Evolutionary conservation across 2,329 filamentous ascomycete species (phyloP).

Genomic region (Pyrenochaeta sp.): DNA sequence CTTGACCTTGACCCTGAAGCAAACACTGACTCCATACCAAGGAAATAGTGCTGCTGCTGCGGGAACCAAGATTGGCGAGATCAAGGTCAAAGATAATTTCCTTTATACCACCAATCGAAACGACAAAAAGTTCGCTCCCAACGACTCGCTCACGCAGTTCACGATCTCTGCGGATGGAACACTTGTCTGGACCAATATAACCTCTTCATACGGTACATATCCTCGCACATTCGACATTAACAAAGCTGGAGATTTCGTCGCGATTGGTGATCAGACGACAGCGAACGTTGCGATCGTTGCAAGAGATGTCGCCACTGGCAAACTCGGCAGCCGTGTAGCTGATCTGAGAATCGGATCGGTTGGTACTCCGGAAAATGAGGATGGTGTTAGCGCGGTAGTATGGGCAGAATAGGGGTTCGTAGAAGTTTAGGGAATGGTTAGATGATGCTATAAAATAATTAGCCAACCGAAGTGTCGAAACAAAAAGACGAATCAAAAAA

Average conservation of each 20-base stretch:
- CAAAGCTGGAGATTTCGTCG: conserved; percentile 39
- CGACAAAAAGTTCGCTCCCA: conserved; percentile 44
- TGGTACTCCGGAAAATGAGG: conserved; percentile 39
- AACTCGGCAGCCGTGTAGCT: conserved; percentile 31
- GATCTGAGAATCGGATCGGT: conserved; percentile 33
- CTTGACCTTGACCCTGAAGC: conserved; percentile 36
- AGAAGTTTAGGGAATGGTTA: no score
- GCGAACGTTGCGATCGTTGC: conserved; percentile 42
- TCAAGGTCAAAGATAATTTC: conserved; percentile 43
- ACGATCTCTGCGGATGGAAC: conserved; percentile 37
- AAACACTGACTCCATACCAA: conserved; percentile 43
- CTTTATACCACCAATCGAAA: conserved; percentile 46
- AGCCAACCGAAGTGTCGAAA: no score
- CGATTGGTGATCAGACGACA: conserved; percentile 42
- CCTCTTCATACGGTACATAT: conserved; percentile 41
- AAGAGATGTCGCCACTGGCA: conserved; percentile 36
- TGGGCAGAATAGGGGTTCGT: conserved; percentile 41
- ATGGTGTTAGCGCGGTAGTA: conserved; percentile 44
- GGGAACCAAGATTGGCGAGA: conserved; percentile 43
- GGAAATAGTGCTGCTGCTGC: conserved; percentile 34
- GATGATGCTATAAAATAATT: no score
- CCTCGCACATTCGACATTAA: conserved; percentile 47
- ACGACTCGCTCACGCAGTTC: conserved; percentile 46
- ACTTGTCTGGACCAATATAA: conserved; percentile 37
- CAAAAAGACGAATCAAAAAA: no score